A percentile compares a stretch with the other conserved stretches of the same genome.
These are phyloP conservation scores for Agarophyton chilense DNA, from an alignment of 23 red algal species.

Conservation along the genomic window DNA sequence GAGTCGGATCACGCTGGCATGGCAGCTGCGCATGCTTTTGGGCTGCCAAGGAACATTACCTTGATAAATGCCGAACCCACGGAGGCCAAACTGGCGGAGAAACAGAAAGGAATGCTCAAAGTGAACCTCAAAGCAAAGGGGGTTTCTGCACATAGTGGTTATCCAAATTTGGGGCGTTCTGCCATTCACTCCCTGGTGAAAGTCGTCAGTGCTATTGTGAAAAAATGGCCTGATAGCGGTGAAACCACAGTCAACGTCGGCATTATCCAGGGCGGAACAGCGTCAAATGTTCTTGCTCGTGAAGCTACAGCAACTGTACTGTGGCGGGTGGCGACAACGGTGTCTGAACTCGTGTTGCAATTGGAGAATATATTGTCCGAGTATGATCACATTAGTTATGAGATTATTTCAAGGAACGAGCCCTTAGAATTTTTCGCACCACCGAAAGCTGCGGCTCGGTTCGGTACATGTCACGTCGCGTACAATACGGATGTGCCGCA, in stretches of 20 bases:
- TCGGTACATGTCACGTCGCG: constrained; percentile 33
- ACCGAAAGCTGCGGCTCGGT: background rate
- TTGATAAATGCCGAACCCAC: constrained; percentile 68
- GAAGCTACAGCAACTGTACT: constrained; percentile 30
- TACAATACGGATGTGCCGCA: constrained; percentile 79
- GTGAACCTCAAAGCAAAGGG: constrained; percentile 13
- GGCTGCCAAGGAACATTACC: background rate
- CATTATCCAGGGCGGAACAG: constrained; percentile 37
- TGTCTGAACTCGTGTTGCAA: background rate
- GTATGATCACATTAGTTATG: constrained; percentile 9
- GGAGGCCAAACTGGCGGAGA: constrained; percentile 9
- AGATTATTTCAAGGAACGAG: constrained; percentile 39
- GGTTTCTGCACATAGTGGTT: constrained; percentile 58
- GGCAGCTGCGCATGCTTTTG: constrained; percentile 43
- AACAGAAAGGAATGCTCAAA: constrained; percentile 64
- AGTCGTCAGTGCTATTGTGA: constrained; percentile 11
- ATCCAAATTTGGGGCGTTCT: constrained; percentile 47
- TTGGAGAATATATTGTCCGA: background rate
- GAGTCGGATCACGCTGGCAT: constrained; percentile 72
- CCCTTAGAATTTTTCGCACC: constrained; percentile 45
- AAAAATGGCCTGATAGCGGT: background rate
- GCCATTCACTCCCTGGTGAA: constrained; percentile 39
- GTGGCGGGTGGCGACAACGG: constrained; percentile 27
- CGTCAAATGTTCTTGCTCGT: constrained; percentile 41
- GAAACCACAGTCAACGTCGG: constrained; percentile 60